Base-by-base conservation (phyloP, 169 alveolate genomes). In the Cryptosporidium bovis region DNA sequence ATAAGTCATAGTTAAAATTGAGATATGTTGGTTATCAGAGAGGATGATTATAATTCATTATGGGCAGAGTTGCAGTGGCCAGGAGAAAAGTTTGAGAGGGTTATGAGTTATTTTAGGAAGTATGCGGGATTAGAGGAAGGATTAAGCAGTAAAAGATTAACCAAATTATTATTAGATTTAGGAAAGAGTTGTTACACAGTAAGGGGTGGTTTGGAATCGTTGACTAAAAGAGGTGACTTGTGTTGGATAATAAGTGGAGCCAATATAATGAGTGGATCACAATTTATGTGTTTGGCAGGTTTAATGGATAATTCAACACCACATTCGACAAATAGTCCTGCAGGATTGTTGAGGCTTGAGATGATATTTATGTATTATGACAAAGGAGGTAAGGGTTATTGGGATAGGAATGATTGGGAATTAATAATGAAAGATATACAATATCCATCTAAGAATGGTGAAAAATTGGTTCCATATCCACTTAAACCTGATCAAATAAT, bases 21-120 rank as follows among this genome's bases (percentile, higher is more conserved):
- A 58, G 58, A 16, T 51, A 77, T 77, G 87, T 24, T 77, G 31
- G 77, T 44, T 15, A 77, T 77, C 16, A 77, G 64, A 40, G 87
- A 77, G 18, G 87, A 58, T 18, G 87, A 77, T 27, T 77, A 77
- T 34, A 77, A 77, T 56, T 77, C 87, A 20, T 50, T 77, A 16
- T 77, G 87, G 87, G 87, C 87, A 12, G 87, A 77, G 34, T 60
- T 77, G 31, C 87, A 77, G 51, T 77, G 87, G 87, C 62, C 65
- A 13, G 71, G 87, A n/a, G 77, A 77, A 20, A 77, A 77, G 51
- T 77, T 77, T 40, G 87, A 77, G 18, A 58, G 69, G 29, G 71
- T 77, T 12, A 77, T 77, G 87, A 51, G 64, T 8, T 77, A 62
- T 60, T 77, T 77, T 62, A 58, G 87, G 36, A 77, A 16, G 51